Base-by-base conservation (phyloP, 1,284 basidiomycete genomes). In the Austropuccinia psidii region DNA sequence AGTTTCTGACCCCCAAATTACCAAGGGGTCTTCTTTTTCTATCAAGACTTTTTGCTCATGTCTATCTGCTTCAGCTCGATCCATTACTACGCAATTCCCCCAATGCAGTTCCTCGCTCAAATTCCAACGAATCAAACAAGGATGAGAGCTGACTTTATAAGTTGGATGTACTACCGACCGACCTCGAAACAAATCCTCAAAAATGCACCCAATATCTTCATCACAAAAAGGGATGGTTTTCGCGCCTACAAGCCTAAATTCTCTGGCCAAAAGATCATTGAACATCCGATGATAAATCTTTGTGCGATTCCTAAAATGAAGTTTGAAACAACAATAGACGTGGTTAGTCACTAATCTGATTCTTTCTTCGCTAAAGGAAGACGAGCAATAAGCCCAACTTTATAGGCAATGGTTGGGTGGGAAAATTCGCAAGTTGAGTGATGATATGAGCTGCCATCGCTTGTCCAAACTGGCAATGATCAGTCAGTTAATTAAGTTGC, bases 391-490 rank as follows among this genome's bases (percentile, higher is more conserved):
- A 7, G 47, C 70, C 78, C 33, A 27, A 79, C 80, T 91, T 92
- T 75, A 93, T 87, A 2, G 91, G 86, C 2, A 93, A 81, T 0
- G 90, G 90, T 76, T 93, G 90, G 41, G 83, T 82, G 55, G 92
- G 89, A 78, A 89, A 91, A 11, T 86, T 88, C 0, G 90, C 90
- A 43, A 96, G 82, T 61, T 89, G 88, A 79, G 90, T 91, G 1
- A 93, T 82, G 75, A 96, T 87, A 79, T 91, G 95, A 0, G 91
- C 90, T 17, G 90, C 90, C 60, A 89, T 88, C 77, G 93, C 85
- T 75, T 96, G 85, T 6, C 93, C 93, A 79, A 97, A 97, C 74
- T 78, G 37, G 35, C 8, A 27, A 93, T 87, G 1, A 55, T 15
- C 21, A 21, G 27, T 17, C 8, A n/a, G n/a, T n/a, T n/a, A n/a